Evolutionary conservation across 2,329 filamentous ascomycete genomes (phyloP).

Genomic region (Ophiostoma montium): DNA sequence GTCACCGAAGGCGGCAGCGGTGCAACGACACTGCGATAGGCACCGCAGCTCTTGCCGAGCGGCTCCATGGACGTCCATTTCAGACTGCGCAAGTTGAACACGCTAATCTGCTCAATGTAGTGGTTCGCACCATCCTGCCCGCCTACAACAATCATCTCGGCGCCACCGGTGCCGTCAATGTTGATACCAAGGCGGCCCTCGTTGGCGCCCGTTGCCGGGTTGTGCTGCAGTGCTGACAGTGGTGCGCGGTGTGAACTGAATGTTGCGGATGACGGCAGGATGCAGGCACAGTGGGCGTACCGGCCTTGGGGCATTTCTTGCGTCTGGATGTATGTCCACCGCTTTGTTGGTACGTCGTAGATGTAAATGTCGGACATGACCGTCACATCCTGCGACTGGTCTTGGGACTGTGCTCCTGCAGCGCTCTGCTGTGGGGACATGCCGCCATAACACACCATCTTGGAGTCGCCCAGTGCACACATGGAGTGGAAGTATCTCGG

Average conservation of each 20-base stretch:
- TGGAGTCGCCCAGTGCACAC: conserved; percentile 84
- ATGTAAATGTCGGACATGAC: conserved; percentile 98
- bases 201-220: conserved; percentile 69
- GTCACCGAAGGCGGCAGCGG: conserved; percentile 57
- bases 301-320: conserved; percentile 78
- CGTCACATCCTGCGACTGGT: conserved; percentile 70
- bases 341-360: conserved; percentile 69
- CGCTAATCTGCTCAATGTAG: conserved; percentile 97
- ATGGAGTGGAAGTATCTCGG: conserved; percentile 96
- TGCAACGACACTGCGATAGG: conserved; percentile 88
- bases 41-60: conserved; percentile 84
- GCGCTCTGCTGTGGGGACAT: conserved; percentile 69
- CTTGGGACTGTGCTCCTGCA: conserved; percentile 32
- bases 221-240: conserved; percentile 77
- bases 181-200: conserved; percentile 78
- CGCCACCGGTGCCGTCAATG: conserved; percentile 79
- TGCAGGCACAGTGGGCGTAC: conserved; percentile 91
- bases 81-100: conserved; percentile 88
- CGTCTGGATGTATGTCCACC: conserved; percentile 73
- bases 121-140: conserved; percentile 96
- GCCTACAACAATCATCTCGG: conserved; percentile 94
- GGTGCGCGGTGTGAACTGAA: conserved; percentile 79
- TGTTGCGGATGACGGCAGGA: conserved; percentile 73
- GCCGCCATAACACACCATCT: conserved; percentile 93
- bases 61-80: conserved; percentile 89